phyloP scores from a whole-genome alignment of 306 rosid genomes.

The Ormosia semicastrata region DNA sequence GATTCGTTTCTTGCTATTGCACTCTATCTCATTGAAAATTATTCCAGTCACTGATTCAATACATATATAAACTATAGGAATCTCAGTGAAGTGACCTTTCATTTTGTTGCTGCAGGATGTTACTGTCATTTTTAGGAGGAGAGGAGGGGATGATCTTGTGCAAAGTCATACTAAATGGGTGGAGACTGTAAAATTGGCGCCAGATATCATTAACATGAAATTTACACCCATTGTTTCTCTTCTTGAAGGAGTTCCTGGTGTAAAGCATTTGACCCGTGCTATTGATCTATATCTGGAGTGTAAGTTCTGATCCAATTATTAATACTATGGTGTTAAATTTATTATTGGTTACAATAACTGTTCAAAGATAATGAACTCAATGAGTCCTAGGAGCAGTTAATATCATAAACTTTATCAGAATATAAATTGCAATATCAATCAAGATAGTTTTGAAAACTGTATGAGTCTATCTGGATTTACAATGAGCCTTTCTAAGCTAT shows the following conservation, averaged over 20 bases:
- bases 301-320: conserved; percentile 48
- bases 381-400: neutral
- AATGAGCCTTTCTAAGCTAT: neutral
- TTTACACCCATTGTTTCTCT: conserved; percentile 90
- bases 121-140: conserved; percentile 93
- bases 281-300: conserved; percentile 88
- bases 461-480: neutral
- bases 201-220: conserved; percentile 95
- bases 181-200: conserved; percentile 78
- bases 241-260: conserved; percentile 82
- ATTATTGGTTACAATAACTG: neutral
- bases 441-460: neutral
- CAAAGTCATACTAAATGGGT: conserved; percentile 91
- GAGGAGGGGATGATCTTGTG: conserved; percentile 99
- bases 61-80: neutral
- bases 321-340: conserved; percentile 1
- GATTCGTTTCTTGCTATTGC: conserved; percentile 9
- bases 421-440: neutral
- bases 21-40: neutral
- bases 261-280: conserved; percentile 82
- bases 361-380: neutral
- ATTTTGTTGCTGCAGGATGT: conserved; percentile 73
- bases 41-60: conserved; percentile 21
- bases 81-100: conserved; percentile 8
- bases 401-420: neutral